These are phyloP conservation scores for Hyphochytrium catenoides DNA, from an alignment of 352 stramenopile genomes.

Conservation along the genomic window DNA sequence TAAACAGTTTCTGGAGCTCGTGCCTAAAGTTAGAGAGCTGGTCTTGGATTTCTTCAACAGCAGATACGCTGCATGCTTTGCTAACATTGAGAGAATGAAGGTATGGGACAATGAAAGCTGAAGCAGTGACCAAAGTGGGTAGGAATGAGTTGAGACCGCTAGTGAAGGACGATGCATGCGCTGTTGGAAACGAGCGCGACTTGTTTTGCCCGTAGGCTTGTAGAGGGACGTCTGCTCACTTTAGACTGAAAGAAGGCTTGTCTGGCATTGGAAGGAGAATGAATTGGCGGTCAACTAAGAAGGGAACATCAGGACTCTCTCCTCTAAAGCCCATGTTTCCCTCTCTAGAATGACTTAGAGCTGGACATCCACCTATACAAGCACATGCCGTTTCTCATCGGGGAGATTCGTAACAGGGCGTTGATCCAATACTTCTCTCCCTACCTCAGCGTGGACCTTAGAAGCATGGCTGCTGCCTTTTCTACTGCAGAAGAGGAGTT, in stretches of 20 bases:
- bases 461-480: constrained; percentile 59
- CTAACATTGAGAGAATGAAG: constrained; percentile 42
- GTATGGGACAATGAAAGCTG: constrained; percentile 9
- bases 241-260: too few relatives aligned
- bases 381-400: constrained; percentile 39
- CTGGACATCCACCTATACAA: constrained; percentile 47
- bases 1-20: constrained; percentile 56
- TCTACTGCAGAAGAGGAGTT: constrained; percentile 27
- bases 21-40: constrained; percentile 57
- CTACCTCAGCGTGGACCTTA: constrained; percentile 55
- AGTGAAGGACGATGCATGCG: too few relatives aligned
- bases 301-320: too few relatives aligned
- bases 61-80: constrained; percentile 52
- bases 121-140: neutral
- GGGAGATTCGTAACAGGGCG: constrained; percentile 48
- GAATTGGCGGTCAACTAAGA: too few relatives aligned
- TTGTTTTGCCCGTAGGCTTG: too few relatives aligned
- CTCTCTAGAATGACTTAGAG: constrained; percentile 24
- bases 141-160: neutral
- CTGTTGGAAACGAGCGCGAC: too few relatives aligned
- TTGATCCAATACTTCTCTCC: constrained; percentile 69
- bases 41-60: constrained; percentile 64
- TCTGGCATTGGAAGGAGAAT: too few relatives aligned
- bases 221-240: too few relatives aligned
- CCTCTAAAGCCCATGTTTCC: too few relatives aligned